A percentile compares a stretch with the other conserved stretches of the same genome.
Conservation (phyloP, 1,139 yeast genomes). For the Eremothecium coryli region DNA sequence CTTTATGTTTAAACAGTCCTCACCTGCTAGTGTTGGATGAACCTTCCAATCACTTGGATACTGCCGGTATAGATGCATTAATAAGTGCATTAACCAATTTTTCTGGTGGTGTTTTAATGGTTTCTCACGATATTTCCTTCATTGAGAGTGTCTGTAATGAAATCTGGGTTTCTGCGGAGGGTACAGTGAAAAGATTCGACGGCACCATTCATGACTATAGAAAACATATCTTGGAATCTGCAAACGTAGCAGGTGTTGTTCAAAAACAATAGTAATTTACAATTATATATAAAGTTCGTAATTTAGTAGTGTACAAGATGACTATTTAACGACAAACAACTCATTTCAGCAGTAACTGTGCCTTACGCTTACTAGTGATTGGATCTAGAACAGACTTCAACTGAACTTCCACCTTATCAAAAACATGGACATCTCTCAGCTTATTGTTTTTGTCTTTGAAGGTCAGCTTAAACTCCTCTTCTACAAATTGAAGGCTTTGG, state of each 20-base stretch:
- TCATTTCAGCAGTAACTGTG: slow-evolving; percentile 55
- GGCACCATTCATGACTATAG: slow-evolving; percentile 85
- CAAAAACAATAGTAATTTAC: slow-evolving; percentile 48
- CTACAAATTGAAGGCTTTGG: slow-evolving; percentile 59
- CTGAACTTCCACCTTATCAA: slow-evolving; percentile 76
- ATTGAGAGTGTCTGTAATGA: slow-evolving; percentile 83
- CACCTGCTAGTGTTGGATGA: slow-evolving; percentile 90
- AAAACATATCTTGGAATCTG: slow-evolving; percentile 70
- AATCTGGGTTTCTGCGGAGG: slow-evolving; percentile 90
- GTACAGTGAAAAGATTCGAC: slow-evolving; percentile 66
- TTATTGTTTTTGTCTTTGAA: slow-evolving; percentile 42
- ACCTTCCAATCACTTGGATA: slow-evolving; percentile 98
- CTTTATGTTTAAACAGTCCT: slow-evolving; percentile 83
- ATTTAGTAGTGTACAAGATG: background rate
- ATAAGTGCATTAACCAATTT: slow-evolving; percentile 79
- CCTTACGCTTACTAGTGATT: slow-evolving; percentile 86
- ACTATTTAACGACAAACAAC: background rate
- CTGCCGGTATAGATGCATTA: slow-evolving; percentile 92
- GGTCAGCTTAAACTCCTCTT: slow-evolving; percentile 62
- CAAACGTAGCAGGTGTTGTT: slow-evolving; percentile 83
- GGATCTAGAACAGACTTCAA: slow-evolving; percentile 79
- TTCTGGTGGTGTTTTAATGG: slow-evolving; percentile 95
- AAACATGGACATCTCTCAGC: slow-evolving; percentile 52
- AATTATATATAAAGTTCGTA: background rate
- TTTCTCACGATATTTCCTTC: slow-evolving; percentile 90